Evolutionary conservation across 495 filamentous ascomycete genomes (phyloP).

Genomic region (Clohesyomyces aquaticus): DNA sequence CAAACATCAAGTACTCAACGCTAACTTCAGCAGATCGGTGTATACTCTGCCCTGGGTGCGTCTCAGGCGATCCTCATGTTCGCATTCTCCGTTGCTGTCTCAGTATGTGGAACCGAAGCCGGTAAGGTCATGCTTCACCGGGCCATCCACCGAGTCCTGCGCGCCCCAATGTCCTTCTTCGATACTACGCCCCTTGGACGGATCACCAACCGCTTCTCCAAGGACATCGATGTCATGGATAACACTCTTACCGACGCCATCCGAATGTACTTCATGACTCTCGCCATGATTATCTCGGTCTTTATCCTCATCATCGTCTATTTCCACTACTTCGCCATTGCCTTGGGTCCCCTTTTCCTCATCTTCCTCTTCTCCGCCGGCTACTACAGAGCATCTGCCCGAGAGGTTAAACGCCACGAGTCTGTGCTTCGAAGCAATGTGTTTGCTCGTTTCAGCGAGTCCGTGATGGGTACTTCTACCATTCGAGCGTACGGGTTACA

Average conservation of each 20-base stretch:
- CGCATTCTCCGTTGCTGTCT: conserved; percentile 66
- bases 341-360: conserved; percentile 77
- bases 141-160: conserved; percentile 79
- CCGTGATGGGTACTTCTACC: conserved; percentile 76
- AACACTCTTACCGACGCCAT: conserved; percentile 88
- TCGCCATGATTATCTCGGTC: conserved; percentile 71
- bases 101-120: conserved; percentile 76
- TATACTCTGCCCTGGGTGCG: conserved; percentile 78
- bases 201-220: conserved; percentile 95
- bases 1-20: neutral
- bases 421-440: conserved; percentile 82
- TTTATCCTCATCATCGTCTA: conserved; percentile 88
- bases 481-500: conserved; percentile 89
- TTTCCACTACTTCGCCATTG: conserved; percentile 93
- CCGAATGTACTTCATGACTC: conserved; percentile 87
- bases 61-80: conserved; percentile 80
- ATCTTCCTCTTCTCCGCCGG: conserved; percentile 80
- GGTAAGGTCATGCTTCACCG: conserved; percentile 80
- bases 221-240: conserved; percentile 95
- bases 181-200: conserved; percentile 95
- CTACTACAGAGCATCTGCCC: conserved; percentile 88
- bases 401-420: conserved; percentile 94
- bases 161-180: conserved; percentile 96
- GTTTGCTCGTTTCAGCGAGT: conserved; percentile 91
- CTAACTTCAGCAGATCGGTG: conserved; percentile 62